Evolutionary conservation across 1,139 yeast genomes (phyloP).

Genomic region (Saccharomyces hybrid): DNA sequence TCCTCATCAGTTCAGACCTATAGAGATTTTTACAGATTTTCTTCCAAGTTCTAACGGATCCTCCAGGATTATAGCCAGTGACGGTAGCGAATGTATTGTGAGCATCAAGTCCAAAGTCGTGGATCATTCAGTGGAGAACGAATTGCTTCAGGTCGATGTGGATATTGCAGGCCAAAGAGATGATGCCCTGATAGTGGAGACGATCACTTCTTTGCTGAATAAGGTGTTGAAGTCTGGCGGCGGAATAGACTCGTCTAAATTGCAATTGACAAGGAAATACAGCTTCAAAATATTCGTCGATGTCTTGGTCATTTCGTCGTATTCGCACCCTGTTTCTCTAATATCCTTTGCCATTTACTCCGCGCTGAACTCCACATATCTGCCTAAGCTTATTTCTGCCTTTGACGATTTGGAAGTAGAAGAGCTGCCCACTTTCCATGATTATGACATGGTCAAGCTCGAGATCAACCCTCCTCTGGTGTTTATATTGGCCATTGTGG

Average conservation of each 20-base stretch:
- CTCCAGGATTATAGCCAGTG: conserved; percentile 73
- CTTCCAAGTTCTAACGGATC: conserved; percentile 88
- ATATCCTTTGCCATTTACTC: conserved; percentile 72
- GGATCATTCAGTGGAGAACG: conserved; percentile 35
- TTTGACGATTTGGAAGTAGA: conserved; percentile 49
- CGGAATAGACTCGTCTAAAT: conserved; percentile 37
- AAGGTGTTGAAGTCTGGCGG: conserved; percentile 29
- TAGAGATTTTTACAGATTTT: conserved; percentile 74
- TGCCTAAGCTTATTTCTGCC: conserved; percentile 68
- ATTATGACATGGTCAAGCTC: conserved; percentile 66
- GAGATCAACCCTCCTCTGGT: conserved; percentile 60
- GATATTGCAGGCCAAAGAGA: conserved; percentile 69
- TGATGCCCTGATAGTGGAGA: conserved; percentile 55
- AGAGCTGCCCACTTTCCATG: conserved; percentile 87
- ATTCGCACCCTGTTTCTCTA: conserved; percentile 67
- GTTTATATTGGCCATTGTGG: conserved; percentile 68
- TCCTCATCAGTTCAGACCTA: conserved; percentile 68
- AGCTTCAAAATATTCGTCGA: conserved; percentile 73
- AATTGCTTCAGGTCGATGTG: conserved; percentile 64
- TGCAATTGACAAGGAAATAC: conserved; percentile 64
- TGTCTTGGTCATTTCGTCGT: conserved; percentile 62
- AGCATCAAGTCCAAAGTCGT: conserved; percentile 84
- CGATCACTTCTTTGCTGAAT: conserved; percentile 46
- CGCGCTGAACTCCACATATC: conserved; percentile 68
- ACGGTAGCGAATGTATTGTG: conserved; percentile 88